Conservation (phyloP, 768 basidiomycete species). For the Neoboletus subvelutipes region DNA sequence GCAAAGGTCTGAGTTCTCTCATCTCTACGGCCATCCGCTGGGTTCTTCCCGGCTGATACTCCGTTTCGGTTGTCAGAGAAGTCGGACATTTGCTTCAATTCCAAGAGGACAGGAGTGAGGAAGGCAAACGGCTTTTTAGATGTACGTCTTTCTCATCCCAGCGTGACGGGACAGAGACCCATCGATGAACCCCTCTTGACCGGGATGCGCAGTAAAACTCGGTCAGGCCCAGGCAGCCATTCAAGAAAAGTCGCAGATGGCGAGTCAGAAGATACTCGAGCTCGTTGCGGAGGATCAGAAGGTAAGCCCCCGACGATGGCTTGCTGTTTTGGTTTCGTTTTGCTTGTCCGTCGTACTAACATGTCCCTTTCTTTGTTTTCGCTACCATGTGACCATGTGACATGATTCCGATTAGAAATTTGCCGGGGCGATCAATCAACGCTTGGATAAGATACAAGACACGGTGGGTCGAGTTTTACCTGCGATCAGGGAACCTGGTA, state of each 20-base stretch:
- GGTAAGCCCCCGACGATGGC: background rate
- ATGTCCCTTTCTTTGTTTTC: no score
- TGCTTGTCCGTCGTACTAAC: background rate
- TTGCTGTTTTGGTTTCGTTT: background rate
- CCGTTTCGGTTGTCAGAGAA: background rate
- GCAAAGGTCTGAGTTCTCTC: conserved; percentile 13
- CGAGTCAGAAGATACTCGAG: conserved; percentile 15
- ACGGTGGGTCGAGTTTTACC: conserved; percentile 13
- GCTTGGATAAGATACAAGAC: conserved; percentile 14
- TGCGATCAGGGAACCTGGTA: conserved; percentile 12
- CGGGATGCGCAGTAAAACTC: conserved; percentile 6
- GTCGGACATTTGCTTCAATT: conserved; percentile 20
- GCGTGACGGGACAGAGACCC: background rate
- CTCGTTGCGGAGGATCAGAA: conserved; percentile 16
- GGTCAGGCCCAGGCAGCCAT: conserved; percentile 13
- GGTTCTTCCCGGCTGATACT: background rate
- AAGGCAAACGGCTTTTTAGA: conserved; percentile 13
- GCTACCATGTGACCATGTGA: background rate
- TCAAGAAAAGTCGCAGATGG: conserved; percentile 17
- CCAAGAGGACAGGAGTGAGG: conserved; percentile 19
- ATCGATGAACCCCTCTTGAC: background rate
- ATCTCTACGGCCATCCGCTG: background rate
- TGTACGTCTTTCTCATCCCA: conserved; percentile 1
- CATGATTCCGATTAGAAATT: conserved; percentile 9
- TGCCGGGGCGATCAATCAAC: conserved; percentile 9